phyloP scores from a whole-genome alignment of 1,284 basidiomycete species.

The Dichomitus squalens region DNA sequence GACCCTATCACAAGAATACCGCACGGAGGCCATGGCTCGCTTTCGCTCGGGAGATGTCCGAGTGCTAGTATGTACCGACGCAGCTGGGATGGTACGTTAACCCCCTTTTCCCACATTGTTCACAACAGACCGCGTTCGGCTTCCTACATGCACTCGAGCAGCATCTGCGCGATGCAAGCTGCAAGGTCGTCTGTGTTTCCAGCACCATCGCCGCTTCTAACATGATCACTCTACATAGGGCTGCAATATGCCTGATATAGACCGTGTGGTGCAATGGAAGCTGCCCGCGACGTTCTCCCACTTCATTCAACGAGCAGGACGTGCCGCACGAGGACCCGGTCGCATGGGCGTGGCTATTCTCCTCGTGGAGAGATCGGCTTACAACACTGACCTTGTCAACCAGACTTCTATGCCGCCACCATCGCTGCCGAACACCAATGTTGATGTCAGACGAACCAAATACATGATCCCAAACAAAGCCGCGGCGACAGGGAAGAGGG shows the following conservation, averaged over 20 bases:
- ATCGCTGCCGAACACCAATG: too few relatives aligned
- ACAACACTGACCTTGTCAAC: constrained; percentile 1
- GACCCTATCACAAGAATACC: constrained; percentile 16
- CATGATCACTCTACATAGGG: constrained; percentile 15
- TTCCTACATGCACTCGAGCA: too few relatives aligned
- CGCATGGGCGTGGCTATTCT: constrained; percentile 24
- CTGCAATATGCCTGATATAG: constrained; percentile 29
- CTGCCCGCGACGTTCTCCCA: constrained; percentile 25
- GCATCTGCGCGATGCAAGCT: too few relatives aligned
- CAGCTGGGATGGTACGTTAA: constrained; percentile 28
- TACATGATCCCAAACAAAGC: background rate
- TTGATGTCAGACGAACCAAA: background rate
- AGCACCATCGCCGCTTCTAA: too few relatives aligned
- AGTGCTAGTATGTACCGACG: constrained; percentile 33
- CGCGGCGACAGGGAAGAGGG: background rate
- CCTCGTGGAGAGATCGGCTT: constrained; percentile 26
- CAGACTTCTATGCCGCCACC: background rate
- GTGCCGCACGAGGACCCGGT: constrained; percentile 21
- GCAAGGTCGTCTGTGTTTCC: too few relatives aligned
- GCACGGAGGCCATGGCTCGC: constrained; percentile 12
- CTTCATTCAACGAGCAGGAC: constrained; percentile 29
- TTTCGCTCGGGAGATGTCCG: constrained; percentile 20
- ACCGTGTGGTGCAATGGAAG: constrained; percentile 30
- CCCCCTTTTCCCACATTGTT: too few relatives aligned
- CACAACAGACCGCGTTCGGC: too few relatives aligned